Evolutionary conservation across 306 rosid species (phyloP).

Genomic region (Luffa acutangula): DNA sequence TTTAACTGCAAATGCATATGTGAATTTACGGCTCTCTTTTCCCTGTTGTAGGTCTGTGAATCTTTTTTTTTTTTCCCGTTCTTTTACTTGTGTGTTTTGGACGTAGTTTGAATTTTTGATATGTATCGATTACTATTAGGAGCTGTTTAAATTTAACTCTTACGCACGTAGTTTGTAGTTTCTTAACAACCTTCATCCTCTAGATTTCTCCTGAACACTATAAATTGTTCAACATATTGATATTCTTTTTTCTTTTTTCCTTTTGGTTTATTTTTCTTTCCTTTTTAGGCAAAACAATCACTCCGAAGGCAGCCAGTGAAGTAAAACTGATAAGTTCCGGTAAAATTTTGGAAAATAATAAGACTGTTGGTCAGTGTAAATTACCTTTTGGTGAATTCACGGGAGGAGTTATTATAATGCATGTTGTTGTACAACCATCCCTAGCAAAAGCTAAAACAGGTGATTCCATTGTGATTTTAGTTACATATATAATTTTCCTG

Average conservation of each 20-base stretch:
- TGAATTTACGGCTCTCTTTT: background rate
- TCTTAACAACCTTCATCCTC: background rate
- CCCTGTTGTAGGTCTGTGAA: background rate
- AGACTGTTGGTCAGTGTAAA: slow-evolving; percentile 85
- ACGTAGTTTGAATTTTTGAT: background rate
- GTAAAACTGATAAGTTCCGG: slow-evolving; percentile 84
- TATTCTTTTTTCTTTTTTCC: background rate
- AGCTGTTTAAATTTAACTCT: background rate
- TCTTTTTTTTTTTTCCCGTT: background rate
- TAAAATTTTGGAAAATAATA: slow-evolving; percentile 89
- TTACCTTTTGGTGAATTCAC: slow-evolving; percentile 56
- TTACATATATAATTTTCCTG: background rate
- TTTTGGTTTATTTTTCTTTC: background rate
- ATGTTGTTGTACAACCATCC: slow-evolving; percentile 64
- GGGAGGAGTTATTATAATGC: slow-evolving; percentile 55
- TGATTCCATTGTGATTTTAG: slow-evolving; percentile 12
- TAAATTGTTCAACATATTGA: background rate
- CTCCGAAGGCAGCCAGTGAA: slow-evolving; percentile 80
- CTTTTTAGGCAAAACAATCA: slow-evolving; percentile 51
- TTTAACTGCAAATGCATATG: background rate
- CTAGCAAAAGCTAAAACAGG: slow-evolving; percentile 62
- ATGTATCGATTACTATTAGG: background rate
- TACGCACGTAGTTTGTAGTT: background rate
- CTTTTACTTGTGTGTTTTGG: background rate
- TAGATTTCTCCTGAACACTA: background rate